These are phyloP conservation scores for Hylodesmum podocarpum DNA, from an alignment of 306 rosid genomes.

Conservation along the genomic window DNA sequence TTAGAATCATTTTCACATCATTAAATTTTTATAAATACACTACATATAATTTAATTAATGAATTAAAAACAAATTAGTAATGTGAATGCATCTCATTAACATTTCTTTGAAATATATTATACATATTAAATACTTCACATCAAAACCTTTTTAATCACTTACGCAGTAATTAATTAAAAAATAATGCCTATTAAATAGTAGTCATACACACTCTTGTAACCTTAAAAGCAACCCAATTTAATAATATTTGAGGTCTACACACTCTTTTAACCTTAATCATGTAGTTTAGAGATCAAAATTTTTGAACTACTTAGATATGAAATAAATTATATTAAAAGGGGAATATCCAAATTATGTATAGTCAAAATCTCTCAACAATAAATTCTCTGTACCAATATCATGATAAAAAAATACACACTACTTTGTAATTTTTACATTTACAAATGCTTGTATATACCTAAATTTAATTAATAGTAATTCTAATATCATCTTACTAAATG, in stretches of 20 bases:
- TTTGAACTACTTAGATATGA: too few species aligned
- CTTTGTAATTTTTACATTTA: neutral
- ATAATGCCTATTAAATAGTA: neutral
- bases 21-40: neutral
- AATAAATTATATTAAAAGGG: too few species aligned
- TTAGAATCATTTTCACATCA: neutral
- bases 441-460: neutral
- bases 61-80: neutral
- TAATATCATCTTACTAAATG: neutral
- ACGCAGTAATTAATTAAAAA: neutral
- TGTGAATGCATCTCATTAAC: neutral
- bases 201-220: neutral
- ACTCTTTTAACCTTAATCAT: too few species aligned
- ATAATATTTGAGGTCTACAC: neutral
- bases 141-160: too few species aligned
- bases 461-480: neutral
- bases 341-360: too few species aligned
- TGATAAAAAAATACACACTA: too few species aligned
- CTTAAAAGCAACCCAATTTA: too few species aligned
- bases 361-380: too few species aligned
- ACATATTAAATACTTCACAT: neutral
- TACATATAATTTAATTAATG: too few species aligned
- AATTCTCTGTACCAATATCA: too few species aligned
- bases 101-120: neutral
- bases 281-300: too few species aligned